A percentile compares a stretch with the other conserved stretches of the same genome.
Conservation (phyloP, 2,329 filamentous ascomycete genomes). For the Orbilia ellipsospora region DNA sequence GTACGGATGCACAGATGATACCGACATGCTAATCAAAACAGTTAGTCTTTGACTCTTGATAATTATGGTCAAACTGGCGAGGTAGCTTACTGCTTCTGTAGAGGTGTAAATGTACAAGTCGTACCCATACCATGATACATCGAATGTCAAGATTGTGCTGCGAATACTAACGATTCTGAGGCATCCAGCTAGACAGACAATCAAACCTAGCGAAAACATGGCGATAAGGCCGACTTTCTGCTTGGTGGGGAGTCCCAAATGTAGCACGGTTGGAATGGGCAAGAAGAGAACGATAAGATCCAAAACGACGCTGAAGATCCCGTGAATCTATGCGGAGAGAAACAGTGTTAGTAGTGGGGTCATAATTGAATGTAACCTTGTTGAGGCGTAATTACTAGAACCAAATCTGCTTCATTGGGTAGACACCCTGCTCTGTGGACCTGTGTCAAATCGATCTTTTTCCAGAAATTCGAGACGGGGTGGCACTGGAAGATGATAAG, state of each 20-base stretch:
- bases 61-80: background rate
- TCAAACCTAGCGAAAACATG: constrained; percentile 52
- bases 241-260: constrained; percentile 41
- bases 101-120: constrained; percentile 53
- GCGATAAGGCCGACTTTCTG: constrained; percentile 53
- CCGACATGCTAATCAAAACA: constrained; percentile 33
- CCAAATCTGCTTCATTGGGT: constrained; percentile 47
- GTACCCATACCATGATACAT: constrained; percentile 52
- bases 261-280: constrained; percentile 45
- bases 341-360: background rate
- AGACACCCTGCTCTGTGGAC: constrained; percentile 30
- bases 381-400: constrained; percentile 25
- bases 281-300: constrained; percentile 47
- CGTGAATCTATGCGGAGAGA: constrained; percentile 27
- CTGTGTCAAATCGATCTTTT: constrained; percentile 40
- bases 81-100: constrained; percentile 44
- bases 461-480: constrained; percentile 51
- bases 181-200: constrained; percentile 50
- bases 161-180: constrained; percentile 50
- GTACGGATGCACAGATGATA: constrained; percentile 53
- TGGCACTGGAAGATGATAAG: constrained; percentile 54
- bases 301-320: constrained; percentile 48
- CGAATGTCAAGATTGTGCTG: constrained; percentile 43
- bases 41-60: constrained; percentile 4
- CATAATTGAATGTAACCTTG: background rate